These are phyloP conservation scores for Psilocybe tampanensis DNA, from an alignment of 768 basidiomycete genomes.

Conservation along the genomic window DNA sequence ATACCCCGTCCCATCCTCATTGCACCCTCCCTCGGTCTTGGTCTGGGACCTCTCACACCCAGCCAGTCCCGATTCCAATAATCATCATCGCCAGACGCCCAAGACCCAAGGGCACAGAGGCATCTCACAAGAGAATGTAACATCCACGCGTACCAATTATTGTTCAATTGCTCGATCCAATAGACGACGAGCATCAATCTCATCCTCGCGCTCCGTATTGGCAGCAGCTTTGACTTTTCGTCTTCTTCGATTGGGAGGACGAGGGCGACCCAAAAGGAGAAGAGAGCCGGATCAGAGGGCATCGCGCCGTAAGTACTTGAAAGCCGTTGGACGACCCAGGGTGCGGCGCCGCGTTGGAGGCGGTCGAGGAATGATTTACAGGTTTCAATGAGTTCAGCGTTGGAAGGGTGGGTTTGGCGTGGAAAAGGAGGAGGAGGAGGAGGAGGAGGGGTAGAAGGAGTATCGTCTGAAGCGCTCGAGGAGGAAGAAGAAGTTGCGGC, in stretches of 20 bases:
- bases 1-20: constrained; percentile 17
- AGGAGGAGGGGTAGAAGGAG: constrained; percentile 4
- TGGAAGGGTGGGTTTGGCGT: constrained; percentile 34
- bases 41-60: background rate
- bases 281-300: constrained; percentile 70
- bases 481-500: constrained; percentile 7
- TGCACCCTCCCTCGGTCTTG: background rate
- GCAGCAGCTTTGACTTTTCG: constrained; percentile 85
- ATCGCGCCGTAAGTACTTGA: constrained; percentile 78
- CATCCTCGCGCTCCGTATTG: constrained; percentile 76
- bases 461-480: background rate
- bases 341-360: constrained; percentile 68
- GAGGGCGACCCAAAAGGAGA: constrained; percentile 90
- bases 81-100: background rate
- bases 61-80: background rate
- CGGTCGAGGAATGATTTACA: constrained; percentile 48
- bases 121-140: constrained; percentile 22
- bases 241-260: constrained; percentile 91
- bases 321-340: constrained; percentile 91
- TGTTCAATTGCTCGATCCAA: constrained; percentile 83
- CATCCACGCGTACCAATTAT: constrained; percentile 47
- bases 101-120: background rate
- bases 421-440: background rate
- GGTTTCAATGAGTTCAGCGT: constrained; percentile 53
- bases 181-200: constrained; percentile 85